Conservation (phyloP, 169 alveolate genomes). For the Eimeria sp. region DNA sequence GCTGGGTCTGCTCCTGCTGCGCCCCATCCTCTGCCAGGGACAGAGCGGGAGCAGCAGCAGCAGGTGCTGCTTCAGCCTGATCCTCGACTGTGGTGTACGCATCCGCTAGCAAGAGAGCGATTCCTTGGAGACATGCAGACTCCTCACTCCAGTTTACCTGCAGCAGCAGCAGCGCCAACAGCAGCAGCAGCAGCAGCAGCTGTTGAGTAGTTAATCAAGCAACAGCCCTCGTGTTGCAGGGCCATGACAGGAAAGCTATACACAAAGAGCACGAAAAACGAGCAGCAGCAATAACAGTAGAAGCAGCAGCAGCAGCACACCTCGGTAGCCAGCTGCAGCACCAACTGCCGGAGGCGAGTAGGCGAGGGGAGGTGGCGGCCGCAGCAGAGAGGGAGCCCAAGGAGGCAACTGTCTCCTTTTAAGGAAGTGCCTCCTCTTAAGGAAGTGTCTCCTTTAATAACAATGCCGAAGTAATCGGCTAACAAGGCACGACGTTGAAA, state of each 20-base stretch:
- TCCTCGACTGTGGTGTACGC: constrained; percentile 27
- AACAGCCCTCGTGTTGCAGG: not conserved
- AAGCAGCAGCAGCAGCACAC: constrained; percentile 14
- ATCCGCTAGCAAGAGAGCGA: constrained; percentile 5
- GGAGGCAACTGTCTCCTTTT: too few relatives aligned
- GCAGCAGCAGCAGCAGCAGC: not conserved
- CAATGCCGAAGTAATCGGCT: not conserved
- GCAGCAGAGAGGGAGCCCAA: too few relatives aligned
- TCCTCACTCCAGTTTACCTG: constrained; percentile 44
- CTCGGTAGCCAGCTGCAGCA: constrained; percentile 67
- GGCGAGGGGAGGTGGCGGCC: constrained; percentile 46
- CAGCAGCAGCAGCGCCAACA: constrained; percentile 33
- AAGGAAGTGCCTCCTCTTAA: too few relatives aligned
- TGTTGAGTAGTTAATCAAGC: not conserved
- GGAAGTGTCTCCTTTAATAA: too few relatives aligned
- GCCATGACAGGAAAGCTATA: not conserved
- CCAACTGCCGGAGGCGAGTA: not conserved
- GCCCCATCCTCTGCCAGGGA: not conserved
- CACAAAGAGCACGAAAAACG: not conserved
- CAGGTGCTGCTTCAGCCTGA: not conserved
- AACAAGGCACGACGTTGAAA: constrained; percentile 12
- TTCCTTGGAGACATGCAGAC: constrained; percentile 14
- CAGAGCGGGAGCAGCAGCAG: too few relatives aligned
- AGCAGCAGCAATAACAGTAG: constrained; percentile 3
- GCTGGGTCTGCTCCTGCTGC: constrained; percentile 28